These are phyloP conservation scores for Chamaenerion angustifolium DNA, from an alignment of 345 rosid species.

Conservation along the genomic window DNA sequence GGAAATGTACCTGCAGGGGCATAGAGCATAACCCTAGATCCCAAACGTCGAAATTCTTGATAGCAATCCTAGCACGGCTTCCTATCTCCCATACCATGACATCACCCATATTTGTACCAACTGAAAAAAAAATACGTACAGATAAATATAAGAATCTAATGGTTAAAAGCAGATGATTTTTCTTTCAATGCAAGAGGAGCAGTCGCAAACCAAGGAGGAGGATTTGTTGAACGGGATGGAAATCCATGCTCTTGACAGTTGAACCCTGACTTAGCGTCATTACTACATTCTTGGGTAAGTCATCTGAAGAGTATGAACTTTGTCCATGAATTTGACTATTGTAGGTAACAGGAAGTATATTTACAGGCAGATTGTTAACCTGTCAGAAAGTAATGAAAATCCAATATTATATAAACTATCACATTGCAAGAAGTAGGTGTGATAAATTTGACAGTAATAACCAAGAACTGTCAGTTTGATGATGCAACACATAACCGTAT, in stretches of 20 bases:
- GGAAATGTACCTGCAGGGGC: conserved; percentile 44
- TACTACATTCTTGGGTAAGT: conserved; percentile 61
- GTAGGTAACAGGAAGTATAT: conserved; percentile 52
- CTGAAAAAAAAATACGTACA: conserved; percentile 28
- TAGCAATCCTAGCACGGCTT: conserved; percentile 44
- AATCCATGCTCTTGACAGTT: conserved; percentile 79
- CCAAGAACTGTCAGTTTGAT: too few relatives aligned
- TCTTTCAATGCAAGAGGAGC: background rate
- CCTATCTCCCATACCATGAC: conserved; percentile 65
- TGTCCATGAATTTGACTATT: conserved; percentile 57
- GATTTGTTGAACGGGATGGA: conserved; percentile 68
- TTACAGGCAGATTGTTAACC: conserved; percentile 61
- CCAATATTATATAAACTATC: too few relatives aligned
- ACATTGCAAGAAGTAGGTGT: background rate
- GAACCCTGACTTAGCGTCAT: conserved; percentile 53
- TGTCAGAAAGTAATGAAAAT: conserved; percentile 13
- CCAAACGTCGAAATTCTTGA: conserved; percentile 54
- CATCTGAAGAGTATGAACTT: conserved; percentile 57
- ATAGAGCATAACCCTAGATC: conserved; percentile 39
- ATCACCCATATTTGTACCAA: conserved; percentile 74
- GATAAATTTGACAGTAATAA: background rate
- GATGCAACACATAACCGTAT: too few relatives aligned
- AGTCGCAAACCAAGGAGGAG: conserved; percentile 51
- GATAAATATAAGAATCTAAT: too few relatives aligned
- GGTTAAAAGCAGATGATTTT: too few relatives aligned